Conservation (phyloP, 441 rosid species). For the Adansonia madagascariensis region DNA sequence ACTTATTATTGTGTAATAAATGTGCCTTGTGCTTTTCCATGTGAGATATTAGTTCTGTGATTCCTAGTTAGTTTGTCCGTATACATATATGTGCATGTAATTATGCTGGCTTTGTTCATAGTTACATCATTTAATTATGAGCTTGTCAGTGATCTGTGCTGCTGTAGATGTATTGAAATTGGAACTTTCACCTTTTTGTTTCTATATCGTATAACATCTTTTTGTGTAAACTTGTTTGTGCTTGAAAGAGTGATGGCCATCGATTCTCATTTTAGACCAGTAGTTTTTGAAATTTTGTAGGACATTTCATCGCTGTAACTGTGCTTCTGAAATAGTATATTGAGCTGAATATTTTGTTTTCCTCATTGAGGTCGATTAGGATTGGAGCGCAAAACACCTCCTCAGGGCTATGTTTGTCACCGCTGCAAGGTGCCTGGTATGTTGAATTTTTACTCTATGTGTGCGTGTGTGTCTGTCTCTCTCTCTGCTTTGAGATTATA, state of each 20-base stretch:
- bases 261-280: neutral
- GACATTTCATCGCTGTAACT: neutral
- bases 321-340: neutral
- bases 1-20: neutral
- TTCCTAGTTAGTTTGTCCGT: neutral
- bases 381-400: constrained; percentile 94
- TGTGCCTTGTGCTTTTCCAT: constrained; percentile 15
- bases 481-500: constrained; percentile 6
- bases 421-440: constrained; percentile 94
- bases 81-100: neutral
- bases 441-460: constrained; percentile 20
- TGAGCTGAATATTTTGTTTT: constrained; percentile 26
- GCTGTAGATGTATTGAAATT: neutral
- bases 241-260: neutral
- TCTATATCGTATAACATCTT: neutral
- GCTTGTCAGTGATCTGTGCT: neutral
- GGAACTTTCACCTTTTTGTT: neutral
- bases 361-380: constrained; percentile 52
- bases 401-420: constrained; percentile 93
- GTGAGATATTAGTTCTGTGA: neutral
- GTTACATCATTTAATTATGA: neutral
- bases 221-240: neutral
- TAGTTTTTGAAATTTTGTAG: neutral
- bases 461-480: neutral
- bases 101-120: neutral